Evolutionary conservation across 2,329 filamentous ascomycete species (phyloP).

Genomic region (Fusarium multiceps): DNA sequence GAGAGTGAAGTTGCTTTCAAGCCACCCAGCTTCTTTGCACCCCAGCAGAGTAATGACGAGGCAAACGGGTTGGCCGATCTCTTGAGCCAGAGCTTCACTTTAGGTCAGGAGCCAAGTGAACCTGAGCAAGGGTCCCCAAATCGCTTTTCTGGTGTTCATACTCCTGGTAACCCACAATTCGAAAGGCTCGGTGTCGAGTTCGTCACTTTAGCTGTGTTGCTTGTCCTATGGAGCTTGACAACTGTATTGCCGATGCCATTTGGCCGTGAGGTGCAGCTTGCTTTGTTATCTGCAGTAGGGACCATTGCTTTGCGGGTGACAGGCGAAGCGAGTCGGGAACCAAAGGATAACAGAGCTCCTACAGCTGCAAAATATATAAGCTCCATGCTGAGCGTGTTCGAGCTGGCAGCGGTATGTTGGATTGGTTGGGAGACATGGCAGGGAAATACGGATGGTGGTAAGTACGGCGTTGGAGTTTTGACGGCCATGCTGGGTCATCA

Average conservation of each 20-base stretch:
- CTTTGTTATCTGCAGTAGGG: conserved; percentile 45
- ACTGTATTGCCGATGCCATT: conserved; percentile 39
- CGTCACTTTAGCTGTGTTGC: conserved; percentile 35
- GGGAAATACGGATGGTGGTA: conserved; percentile 35
- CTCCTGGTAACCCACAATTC: not conserved
- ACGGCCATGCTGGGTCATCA: conserved; percentile 50
- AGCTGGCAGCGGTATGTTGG: conserved; percentile 51
- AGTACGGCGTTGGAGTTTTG: conserved; percentile 47
- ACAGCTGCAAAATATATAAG: conserved; percentile 38
- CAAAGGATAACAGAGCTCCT: conserved; percentile 24
- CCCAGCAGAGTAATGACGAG: conserved; percentile 54
- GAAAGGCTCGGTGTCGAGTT: conserved; percentile 36
- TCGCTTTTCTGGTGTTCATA: not conserved
- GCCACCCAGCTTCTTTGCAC: conserved; percentile 71
- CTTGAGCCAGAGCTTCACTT: conserved; percentile 57
- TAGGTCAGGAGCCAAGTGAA: conserved; percentile 49
- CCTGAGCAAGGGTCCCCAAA: not conserved
- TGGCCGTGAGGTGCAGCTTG: conserved; percentile 44
- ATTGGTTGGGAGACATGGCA: conserved; percentile 49
- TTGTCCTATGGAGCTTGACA: conserved; percentile 46
- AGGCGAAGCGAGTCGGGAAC: conserved; percentile 42
- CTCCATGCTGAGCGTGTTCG: conserved; percentile 48
- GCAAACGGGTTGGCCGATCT: conserved; percentile 58
- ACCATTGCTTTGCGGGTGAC: conserved; percentile 47
- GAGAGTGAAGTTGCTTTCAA: conserved; percentile 60